Evolutionary conservation across 1,139 yeast species (phyloP).

Genomic region (Sugiyamaella paludigena): DNA sequence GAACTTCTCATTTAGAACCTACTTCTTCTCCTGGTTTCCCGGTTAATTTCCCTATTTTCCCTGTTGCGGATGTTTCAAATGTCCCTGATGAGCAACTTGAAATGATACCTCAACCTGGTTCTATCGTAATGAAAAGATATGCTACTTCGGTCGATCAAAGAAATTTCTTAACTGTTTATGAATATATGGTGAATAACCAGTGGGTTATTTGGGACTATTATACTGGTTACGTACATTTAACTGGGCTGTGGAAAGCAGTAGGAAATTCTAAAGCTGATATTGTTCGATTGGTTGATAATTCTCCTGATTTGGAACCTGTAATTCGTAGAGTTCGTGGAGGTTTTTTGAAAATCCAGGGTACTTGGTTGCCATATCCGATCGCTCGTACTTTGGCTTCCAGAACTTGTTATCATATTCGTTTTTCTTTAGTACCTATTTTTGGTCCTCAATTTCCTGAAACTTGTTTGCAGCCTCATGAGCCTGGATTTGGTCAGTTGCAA

Average conservation of each 20-base stretch:
- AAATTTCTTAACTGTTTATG: slow-evolving; percentile 68
- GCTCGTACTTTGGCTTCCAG: slow-evolving; percentile 68
- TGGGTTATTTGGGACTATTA: slow-evolving; percentile 87
- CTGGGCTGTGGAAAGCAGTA: slow-evolving; percentile 88
- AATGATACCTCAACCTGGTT: slow-evolving; percentile 36
- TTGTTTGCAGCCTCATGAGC: slow-evolving; percentile 64
- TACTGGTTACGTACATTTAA: slow-evolving; percentile 84
- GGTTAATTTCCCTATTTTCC: slow-evolving; percentile 10
- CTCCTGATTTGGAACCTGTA: slow-evolving; percentile 64
- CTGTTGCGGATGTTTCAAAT: slow-evolving; percentile 1
- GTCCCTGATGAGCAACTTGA: slow-evolving; percentile 31
- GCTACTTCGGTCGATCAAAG: slow-evolving; percentile 74
- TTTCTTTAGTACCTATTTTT: slow-evolving; percentile 73
- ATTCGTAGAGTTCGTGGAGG: slow-evolving; percentile 87
- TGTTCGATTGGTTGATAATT: slow-evolving; percentile 67
- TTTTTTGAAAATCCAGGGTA: slow-evolving; percentile 87
- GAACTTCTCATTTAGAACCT: slow-evolving; percentile 10
- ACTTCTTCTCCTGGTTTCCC: slow-evolving; percentile 6
- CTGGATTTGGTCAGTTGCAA: slow-evolving; percentile 56
- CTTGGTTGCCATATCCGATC: slow-evolving; percentile 80
- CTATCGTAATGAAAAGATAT: slow-evolving; percentile 55
- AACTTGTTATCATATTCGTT: slow-evolving; percentile 77
- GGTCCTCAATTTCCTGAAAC: slow-evolving; percentile 69
- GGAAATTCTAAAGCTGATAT: slow-evolving; percentile 74
- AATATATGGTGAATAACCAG: slow-evolving; percentile 58